These are phyloP conservation scores for Cucumis variabilis DNA, from an alignment of 331 rosid species.

Conservation along the genomic window DNA sequence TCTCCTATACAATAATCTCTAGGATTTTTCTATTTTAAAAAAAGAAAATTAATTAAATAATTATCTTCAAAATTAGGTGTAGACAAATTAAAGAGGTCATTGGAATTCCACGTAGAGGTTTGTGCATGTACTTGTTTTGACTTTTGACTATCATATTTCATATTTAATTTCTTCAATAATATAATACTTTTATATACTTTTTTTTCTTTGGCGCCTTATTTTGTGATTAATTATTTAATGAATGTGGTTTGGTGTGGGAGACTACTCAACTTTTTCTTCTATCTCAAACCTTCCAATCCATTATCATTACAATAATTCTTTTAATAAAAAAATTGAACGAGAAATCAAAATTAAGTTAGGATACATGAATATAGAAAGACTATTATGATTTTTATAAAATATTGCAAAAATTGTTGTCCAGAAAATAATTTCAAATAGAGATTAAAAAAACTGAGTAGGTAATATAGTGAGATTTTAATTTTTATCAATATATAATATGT, in stretches of 20 bases:
- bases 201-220: neutral
- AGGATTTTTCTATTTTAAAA: neutral
- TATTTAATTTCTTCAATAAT: neutral
- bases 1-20: neutral
- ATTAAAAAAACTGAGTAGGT: neutral
- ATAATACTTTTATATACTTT: neutral
- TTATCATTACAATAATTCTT: neutral
- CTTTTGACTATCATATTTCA: neutral
- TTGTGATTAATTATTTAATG: neutral
- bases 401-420: neutral
- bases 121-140: neutral
- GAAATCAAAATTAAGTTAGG: neutral
- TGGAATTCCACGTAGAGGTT: conserved; percentile 17
- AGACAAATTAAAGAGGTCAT: neutral
- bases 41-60: neutral
- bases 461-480: neutral
- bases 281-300: neutral
- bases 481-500: too few relatives aligned
- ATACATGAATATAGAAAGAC: neutral
- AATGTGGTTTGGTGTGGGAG: neutral
- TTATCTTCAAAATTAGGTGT: neutral
- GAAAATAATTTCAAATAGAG: neutral
- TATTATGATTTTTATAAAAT: neutral
- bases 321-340: neutral
- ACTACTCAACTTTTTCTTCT: neutral